Evolutionary conservation across 202 grass and related monocot species (phyloP).

Genomic region (Digitaria exilis): DNA sequence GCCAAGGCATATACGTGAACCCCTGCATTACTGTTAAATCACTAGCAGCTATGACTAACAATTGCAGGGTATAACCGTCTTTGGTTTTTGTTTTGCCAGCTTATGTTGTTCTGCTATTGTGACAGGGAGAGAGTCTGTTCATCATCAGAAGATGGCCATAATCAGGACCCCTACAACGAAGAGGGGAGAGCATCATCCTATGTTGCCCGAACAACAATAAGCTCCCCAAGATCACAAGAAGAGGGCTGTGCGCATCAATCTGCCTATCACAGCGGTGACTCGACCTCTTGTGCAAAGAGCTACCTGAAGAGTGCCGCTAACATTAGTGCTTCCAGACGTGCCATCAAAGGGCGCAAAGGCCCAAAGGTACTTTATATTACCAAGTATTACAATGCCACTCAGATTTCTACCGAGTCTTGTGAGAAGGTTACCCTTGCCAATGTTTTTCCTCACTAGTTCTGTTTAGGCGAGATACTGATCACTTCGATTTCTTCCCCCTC

Average conservation of each 20-base stretch:
- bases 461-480: neutral
- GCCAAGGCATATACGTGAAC: conserved; percentile 55
- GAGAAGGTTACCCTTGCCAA: neutral
- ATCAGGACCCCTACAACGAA: conserved; percentile 41
- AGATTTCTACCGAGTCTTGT: neutral
- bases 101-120: conserved; percentile 23
- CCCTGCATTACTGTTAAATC: neutral
- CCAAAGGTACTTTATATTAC: conserved; percentile 48
- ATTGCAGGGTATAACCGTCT: neutral
- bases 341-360: conserved; percentile 32
- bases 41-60: conserved; percentile 5
- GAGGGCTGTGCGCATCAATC: conserved; percentile 20
- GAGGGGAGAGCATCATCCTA: conserved; percentile 52
- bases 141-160: conserved; percentile 38
- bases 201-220: conserved; percentile 55
- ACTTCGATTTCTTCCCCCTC: conserved; percentile 1
- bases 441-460: neutral
- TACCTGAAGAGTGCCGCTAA: conserved; percentile 57
- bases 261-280: conserved; percentile 29
- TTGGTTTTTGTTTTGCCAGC: neutral
- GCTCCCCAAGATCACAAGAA: conserved; percentile 52
- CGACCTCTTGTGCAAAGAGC: conserved; percentile 20
- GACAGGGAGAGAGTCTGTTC: conserved; percentile 78
- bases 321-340: conserved; percentile 64
- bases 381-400: neutral